phyloP scores from a whole-genome alignment of 139 green algal species.

The Coccomyxa sp. region DNA sequence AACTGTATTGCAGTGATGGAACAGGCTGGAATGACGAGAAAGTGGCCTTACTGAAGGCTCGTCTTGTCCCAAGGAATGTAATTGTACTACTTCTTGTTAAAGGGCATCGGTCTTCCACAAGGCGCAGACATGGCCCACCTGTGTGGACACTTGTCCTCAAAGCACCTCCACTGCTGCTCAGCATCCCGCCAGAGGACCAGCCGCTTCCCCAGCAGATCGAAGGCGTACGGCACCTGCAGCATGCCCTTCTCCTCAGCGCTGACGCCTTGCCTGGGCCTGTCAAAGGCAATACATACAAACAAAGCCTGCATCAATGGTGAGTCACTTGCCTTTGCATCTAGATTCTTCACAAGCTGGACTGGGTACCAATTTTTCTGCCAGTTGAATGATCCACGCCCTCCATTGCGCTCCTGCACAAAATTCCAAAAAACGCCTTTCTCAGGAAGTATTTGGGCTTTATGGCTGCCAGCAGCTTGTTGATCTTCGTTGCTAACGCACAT shows the following conservation, averaged over 20 bases:
- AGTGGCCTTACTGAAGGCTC: not conserved
- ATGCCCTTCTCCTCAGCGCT: too few species aligned
- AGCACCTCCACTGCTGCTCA: slow-evolving; percentile 20
- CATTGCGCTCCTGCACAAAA: too few species aligned
- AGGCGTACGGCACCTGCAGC: slow-evolving; percentile 4
- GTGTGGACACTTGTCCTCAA: slow-evolving; percentile 48
- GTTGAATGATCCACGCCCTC: too few species aligned
- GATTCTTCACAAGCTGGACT: slow-evolving; percentile 24
- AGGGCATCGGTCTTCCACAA: too few species aligned
- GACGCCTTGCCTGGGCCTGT: too few species aligned
- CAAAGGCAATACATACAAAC: too few species aligned
- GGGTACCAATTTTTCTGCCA: slow-evolving; percentile 42
- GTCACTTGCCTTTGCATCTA: slow-evolving; percentile 22
- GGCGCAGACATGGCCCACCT: slow-evolving; percentile 17
- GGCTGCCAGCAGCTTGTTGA: too few species aligned
- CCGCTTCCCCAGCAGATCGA: slow-evolving; percentile 32
- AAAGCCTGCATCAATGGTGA: too few species aligned
- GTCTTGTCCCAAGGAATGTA: not conserved
- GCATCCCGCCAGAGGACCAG: slow-evolving; percentile 43
- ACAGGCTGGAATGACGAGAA: not conserved
- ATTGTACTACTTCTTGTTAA: too few species aligned
- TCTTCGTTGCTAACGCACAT: too few species aligned
- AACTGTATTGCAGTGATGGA: not conserved
- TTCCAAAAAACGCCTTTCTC: too few species aligned
- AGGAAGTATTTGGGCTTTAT: too few species aligned